Evolutionary conservation across 1,284 basidiomycete species (phyloP).

Genomic region (Coniferiporia weirii): DNA sequence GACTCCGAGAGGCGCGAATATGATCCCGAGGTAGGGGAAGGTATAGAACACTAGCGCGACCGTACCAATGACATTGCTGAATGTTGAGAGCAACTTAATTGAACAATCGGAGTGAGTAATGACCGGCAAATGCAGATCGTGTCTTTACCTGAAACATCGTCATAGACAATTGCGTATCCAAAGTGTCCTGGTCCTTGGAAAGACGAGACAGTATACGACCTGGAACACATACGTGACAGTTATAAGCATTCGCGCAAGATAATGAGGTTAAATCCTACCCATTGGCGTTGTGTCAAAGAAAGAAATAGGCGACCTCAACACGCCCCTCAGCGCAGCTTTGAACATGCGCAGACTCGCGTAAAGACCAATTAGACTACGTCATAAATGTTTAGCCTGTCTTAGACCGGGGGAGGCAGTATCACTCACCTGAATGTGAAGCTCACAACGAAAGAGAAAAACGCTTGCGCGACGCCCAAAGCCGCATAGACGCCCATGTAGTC

Average conservation of each 20-base stretch:
- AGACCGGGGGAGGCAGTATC: not conserved
- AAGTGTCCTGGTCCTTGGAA: conserved; percentile 59
- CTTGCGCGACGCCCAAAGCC: conserved; percentile 51
- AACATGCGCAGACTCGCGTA: conserved; percentile 60
- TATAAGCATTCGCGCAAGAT: conserved; percentile 22
- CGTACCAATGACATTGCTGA: conserved; percentile 48
- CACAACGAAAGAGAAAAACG: conserved; percentile 50
- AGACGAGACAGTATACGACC: conserved; percentile 54
- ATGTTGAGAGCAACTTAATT: conserved; percentile 41
- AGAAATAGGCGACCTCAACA: conserved; percentile 63
- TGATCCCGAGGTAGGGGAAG: conserved; percentile 57
- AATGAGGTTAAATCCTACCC: conserved; percentile 36
- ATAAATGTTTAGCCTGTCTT: conserved; percentile 1
- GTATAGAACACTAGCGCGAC: conserved; percentile 57
- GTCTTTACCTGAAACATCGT: conserved; percentile 29
- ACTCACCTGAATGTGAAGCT: conserved; percentile 50
- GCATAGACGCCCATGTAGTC: conserved; percentile 72
- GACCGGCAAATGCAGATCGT: conserved; percentile 14
- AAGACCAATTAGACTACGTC: conserved; percentile 48
- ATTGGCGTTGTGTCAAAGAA: conserved; percentile 85
- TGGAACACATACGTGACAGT: conserved; percentile 27
- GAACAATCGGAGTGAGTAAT: not conserved
- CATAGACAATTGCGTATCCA: conserved; percentile 46
- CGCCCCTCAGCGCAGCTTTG: conserved; percentile 45
- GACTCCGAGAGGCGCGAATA: conserved; percentile 47